A percentile compares a stretch with the other conserved stretches of the same genome.
Conservation (phyloP, 1,284 basidiomycete species). For the Moesziomyces antarcticus region DNA sequence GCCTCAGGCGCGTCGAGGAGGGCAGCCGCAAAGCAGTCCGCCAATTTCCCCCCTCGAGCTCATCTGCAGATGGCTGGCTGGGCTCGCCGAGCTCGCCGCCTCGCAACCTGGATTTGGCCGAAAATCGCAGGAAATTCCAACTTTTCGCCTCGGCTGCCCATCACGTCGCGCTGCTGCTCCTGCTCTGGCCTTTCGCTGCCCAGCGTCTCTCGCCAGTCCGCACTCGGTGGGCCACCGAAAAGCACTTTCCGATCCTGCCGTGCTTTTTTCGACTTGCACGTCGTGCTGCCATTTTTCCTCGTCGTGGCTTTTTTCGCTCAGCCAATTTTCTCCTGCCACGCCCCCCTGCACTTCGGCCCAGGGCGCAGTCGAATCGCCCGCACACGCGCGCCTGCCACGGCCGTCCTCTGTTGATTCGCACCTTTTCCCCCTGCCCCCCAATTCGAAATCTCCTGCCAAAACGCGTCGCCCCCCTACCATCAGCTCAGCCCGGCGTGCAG, state of each 20-base stretch:
- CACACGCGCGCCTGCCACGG: conserved; percentile 6
- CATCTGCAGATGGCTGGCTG: too few species aligned
- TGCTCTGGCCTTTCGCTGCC: not conserved
- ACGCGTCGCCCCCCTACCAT: conserved; percentile 39
- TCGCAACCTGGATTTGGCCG: not conserved
- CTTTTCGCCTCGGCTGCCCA: not conserved
- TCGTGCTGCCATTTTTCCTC: conserved; percentile 1
- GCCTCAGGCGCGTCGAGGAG: not conserved
- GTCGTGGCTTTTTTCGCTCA: conserved; percentile 5
- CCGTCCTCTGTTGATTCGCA: conserved; percentile 7
- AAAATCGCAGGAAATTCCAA: not conserved
- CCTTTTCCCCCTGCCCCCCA: conserved; percentile 19
- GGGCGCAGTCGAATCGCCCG: not conserved
- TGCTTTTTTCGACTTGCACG: conserved; percentile 21
- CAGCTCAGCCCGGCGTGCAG: conserved; percentile 21
- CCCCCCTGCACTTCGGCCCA: not conserved
- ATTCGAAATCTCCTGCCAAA: conserved; percentile 49
- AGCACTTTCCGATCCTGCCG: conserved; percentile 23
- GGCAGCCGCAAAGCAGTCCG: not conserved
- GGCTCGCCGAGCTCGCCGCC: too few species aligned
- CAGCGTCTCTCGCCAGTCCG: not conserved
- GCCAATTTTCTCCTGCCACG: conserved; percentile 1
- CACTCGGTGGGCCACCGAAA: conserved; percentile 1
- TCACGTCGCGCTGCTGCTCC: not conserved
- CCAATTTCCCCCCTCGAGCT: too few species aligned